Percentiles rank a stretch among this genome's conserved stretches.
Evolutionary conservation across 1,284 basidiomycete species (phyloP).

Genomic region (Mrakiaceae sp.): DNA sequence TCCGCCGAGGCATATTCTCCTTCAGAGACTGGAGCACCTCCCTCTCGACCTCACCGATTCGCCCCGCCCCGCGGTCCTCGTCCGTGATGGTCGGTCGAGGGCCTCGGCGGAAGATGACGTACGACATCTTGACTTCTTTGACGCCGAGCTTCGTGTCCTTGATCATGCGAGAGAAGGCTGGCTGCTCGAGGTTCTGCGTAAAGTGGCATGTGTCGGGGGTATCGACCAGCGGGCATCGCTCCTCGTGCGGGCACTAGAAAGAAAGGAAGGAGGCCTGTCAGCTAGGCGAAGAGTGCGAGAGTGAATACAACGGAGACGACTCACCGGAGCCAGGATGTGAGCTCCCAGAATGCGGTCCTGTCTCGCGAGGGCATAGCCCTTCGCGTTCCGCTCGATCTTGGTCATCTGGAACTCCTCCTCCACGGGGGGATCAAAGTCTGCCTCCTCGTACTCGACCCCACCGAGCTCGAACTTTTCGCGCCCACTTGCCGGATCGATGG

Average conservation of each 20-base stretch:
- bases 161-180: slow-evolving; percentile 70
- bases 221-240: slow-evolving; percentile 58
- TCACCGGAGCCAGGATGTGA: slow-evolving; percentile 71
- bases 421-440: background rate
- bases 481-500: background rate
- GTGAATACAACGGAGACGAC: slow-evolving; percentile 24
- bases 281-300: slow-evolving; percentile 11
- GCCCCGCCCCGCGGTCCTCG: slow-evolving; percentile 20
- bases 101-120: slow-evolving; percentile 78
- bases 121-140: slow-evolving; percentile 79
- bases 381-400: background rate
- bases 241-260: slow-evolving; percentile 79
- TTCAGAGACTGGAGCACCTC: slow-evolving; percentile 21
- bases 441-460: slow-evolving; percentile 21
- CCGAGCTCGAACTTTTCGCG: slow-evolving; percentile 9
- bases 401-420: background rate
- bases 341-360: slow-evolving; percentile 40
- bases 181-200: slow-evolving; percentile 73
- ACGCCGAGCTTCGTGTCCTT: slow-evolving; percentile 74
- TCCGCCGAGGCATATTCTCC: slow-evolving; percentile 22
- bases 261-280: background rate
- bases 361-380: slow-evolving; percentile 1
- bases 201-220: slow-evolving; percentile 59
- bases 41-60: slow-evolving; percentile 17
- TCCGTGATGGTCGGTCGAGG: slow-evolving; percentile 41